Base-by-base conservation (phyloP, 495 filamentous ascomycete species). In the Tuber borchii region DNA sequence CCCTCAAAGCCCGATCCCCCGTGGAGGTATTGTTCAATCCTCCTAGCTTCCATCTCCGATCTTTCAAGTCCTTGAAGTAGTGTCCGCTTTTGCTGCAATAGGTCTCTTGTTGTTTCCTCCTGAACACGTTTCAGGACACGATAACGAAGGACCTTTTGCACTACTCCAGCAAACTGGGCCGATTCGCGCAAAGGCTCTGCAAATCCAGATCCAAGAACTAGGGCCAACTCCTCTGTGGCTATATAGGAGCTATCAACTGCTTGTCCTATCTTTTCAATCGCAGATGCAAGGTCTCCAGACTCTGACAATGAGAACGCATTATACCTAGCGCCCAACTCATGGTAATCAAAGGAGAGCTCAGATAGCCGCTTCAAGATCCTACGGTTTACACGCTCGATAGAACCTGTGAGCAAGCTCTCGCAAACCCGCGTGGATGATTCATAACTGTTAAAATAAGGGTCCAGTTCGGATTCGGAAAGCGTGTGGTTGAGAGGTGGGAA, bases 231-330 rank as follows among this genome's bases (percentile, higher is more conserved):
- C 80, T 96, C 93, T 0, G 95, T 97, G 39, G 93, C 93, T 74
- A 99, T 94, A 81, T 97, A 99, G 1, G 96, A 97, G 2, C 92
- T 93, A 83, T 99, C 95, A 2, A 94, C 93, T 6, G 95, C 96
- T 83, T 99, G 96, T 0, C 95, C 95, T 61, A 95, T 89, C 71
- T 93, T 91, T 84, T 99, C 95, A 76, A 98, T 97, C 4, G 95
- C 95, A 7, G 94, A 90, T n/a, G 93, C 92, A 6, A 99, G 90
- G 2, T 92, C 92, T 4, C 91, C 89, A 5, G 92, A 93, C 84
- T 99, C 96, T 0, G 93, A 97, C 0, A 99, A 86, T 0, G 95
- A 95, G 83, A 98, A 98, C n/a, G 92, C 96, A 81, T 99, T 99
- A 84, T 95, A 97, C 42, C 93, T 87, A 22, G 93, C 95, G 42